Evolutionary conservation across 768 basidiomycete species (phyloP), one percentile per base, ranked within the genome.

Genomic region (Suillus americanus): DNA sequence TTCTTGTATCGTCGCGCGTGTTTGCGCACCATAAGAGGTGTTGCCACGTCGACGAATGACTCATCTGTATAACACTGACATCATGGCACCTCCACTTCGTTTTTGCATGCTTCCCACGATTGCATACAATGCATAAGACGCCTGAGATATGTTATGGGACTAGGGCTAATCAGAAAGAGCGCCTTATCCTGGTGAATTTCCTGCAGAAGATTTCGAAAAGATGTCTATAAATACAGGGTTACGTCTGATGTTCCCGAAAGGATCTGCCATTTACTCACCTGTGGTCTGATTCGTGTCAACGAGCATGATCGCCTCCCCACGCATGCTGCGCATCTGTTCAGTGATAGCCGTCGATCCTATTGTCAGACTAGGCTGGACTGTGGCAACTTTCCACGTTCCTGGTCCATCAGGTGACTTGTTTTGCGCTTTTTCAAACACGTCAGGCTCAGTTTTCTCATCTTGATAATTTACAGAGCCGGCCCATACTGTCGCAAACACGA

Each of bases 401-500:
- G 53, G 53, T 54, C 53, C 53, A 54, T 35, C 33, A n/a, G n/a
- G 35, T 5, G 20, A 6, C 20, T n/a, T 23, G 13, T 33, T 46
- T 33, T 9, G 30, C 43, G 35, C 14, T 3, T 48, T 61, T 35
- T 43, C 43, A 51, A 35, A 16, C 20, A 48, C 14, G 4, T 9
- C 20, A 33, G 43, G 33, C 43, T 45, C 30, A 2, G 30, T 51
- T 33, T 60, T 60, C 13, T 53, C 43, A 43, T 53, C 51, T 33
- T n/a, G 54, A 8, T 62, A 41, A n/a, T 62, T 40, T 13, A n/a
- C 40, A 35, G 60, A 53, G n/a, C 66, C 61, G 16, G 73, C 71
- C 77, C 77, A 79, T 13, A 79, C 68, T 0, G 78, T 79, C 7
- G 78, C 77, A 43, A 79, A 77, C 30, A 78, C 73, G 18, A 79